Evolutionary conservation across 2,329 filamentous ascomycete genomes (phyloP), one percentile per base, ranked within the genome.

Genomic region (Diatrype stigma): DNA sequence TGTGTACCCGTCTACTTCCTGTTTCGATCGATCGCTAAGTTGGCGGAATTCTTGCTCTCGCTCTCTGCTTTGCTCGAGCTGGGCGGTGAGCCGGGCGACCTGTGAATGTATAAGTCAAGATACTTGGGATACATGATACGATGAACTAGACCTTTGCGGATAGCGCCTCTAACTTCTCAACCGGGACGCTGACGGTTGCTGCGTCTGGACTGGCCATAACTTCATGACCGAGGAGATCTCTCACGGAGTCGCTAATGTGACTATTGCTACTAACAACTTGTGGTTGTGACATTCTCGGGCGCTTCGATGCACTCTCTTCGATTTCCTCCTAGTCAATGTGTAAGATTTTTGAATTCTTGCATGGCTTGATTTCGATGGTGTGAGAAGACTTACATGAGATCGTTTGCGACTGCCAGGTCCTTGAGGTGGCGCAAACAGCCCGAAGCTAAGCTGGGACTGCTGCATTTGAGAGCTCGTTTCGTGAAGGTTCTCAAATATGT

Each of bases 401-500:
- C 78, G 76, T 58, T 83, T 82, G 16, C 72, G 70, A 35, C 55
- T 60, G 17, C 45, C 52, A 11, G 56, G 48, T 16, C 50, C 17
- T 61, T 67, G 17, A 60, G 55, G 40, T 22, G 37, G 26, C 46
- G 50, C 46, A 37, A 53, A 12, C 45, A 53, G 48, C 44, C 26
- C 52, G 40, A 56, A 30, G 46, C 54, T 61, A 6, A 56, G 56
- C 45, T 73, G 72, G 2, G 67, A 65, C 11, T 55, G 60, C 23
- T 58, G 51, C 7, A 63, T 56, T 51, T 73, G 73, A 0, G 73
- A 72, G 50, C 62, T 62, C 4, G 52, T 54, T 6, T 66, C 35
- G 67, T 59, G 60, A 69, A 82, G 30, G 73, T 63, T 64, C 42
- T 81, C 75, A 21, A 82, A 71, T 2, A 81, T 69, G 0, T 73